Conservation (phyloP, 441 rosid genomes). For the Iberis amara region DNA sequence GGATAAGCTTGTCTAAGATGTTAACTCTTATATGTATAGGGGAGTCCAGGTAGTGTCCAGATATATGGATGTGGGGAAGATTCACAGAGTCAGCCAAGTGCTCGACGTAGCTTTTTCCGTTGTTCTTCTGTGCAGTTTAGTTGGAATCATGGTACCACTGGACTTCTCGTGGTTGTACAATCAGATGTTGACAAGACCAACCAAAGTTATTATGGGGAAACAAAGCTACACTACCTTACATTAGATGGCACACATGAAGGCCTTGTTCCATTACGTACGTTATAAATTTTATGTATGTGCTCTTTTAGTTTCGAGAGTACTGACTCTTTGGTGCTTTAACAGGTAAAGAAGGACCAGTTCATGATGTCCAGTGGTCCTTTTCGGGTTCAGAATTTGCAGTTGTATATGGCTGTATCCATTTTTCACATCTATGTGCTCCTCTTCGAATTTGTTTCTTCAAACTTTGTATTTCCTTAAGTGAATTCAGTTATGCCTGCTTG, state of each 20-base stretch:
- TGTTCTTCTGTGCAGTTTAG: slow-evolving; percentile 76
- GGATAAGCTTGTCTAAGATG: slow-evolving; percentile 19
- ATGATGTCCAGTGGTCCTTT: slow-evolving; percentile 91
- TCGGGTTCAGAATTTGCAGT: slow-evolving; percentile 90
- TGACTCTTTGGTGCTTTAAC: slow-evolving; percentile 34
- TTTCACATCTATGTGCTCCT: neutral
- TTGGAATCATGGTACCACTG: slow-evolving; percentile 82
- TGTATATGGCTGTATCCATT: slow-evolving; percentile 96
- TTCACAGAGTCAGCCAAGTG: slow-evolving; percentile 63
- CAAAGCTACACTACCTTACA: slow-evolving; percentile 81
- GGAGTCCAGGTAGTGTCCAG: slow-evolving; percentile 88
- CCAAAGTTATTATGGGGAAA: slow-evolving; percentile 86
- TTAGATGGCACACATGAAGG: slow-evolving; percentile 78
- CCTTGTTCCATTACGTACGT: slow-evolving; percentile 79
- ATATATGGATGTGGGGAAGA: slow-evolving; percentile 65
- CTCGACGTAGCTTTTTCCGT: slow-evolving; percentile 75
- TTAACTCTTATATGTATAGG: slow-evolving; percentile 38
- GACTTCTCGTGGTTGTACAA: slow-evolving; percentile 73
- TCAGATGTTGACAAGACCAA: slow-evolving; percentile 93
- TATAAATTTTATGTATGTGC: slow-evolving; percentile 14
- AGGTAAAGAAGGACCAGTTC: slow-evolving; percentile 96
- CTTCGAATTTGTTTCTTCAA: slow-evolving; percentile 14
- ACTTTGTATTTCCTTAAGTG: slow-evolving; percentile 42
- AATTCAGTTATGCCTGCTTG: slow-evolving; percentile 81
- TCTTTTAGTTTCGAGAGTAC: slow-evolving; percentile 22